Conservation (phyloP, 2,329 filamentous ascomycete species). For the Aspergillus fijiensis region DNA sequence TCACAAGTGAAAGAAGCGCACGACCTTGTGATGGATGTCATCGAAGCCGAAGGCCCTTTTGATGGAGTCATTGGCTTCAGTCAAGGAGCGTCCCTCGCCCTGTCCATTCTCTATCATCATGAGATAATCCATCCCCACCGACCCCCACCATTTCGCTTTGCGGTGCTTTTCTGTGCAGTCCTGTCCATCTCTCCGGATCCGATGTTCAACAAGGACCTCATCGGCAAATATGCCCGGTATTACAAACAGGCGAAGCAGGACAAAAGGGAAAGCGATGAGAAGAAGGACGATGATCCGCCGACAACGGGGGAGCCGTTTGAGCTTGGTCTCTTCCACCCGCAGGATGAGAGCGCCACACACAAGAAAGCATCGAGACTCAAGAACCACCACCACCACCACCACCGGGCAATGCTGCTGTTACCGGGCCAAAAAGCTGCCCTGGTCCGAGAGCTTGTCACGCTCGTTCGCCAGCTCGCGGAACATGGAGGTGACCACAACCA, state of each 20-base stretch:
- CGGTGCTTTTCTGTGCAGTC: slow-evolving; percentile 9
- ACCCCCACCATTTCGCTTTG: slow-evolving; percentile 8
- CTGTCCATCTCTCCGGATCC: slow-evolving; percentile 8
- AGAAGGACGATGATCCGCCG: no score
- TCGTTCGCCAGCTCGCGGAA: no score
- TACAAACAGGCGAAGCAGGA: slow-evolving; percentile 1
- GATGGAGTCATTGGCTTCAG: slow-evolving; percentile 26
- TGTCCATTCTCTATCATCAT: slow-evolving; percentile 16
- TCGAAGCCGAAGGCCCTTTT: slow-evolving; percentile 26
- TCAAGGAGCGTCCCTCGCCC: slow-evolving; percentile 23
- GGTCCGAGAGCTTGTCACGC: no score
- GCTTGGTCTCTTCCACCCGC: no score
- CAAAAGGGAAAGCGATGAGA: background rate
- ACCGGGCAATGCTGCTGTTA: no score
- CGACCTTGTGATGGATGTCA: slow-evolving; percentile 9
- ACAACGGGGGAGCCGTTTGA: no score
- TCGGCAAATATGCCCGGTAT: slow-evolving; percentile 2
- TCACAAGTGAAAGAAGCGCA: background rate
- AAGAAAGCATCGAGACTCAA: no score
- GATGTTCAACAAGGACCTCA: slow-evolving; percentile 7
- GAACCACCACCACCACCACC: no score
- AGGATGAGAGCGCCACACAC: no score
- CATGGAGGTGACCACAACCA: no score
- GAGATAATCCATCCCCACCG: background rate
- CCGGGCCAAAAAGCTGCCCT: no score